Percentiles rank a stretch among this genome's conserved stretches.
phyloP scores from a whole-genome alignment of 176 grass and related monocot genomes.

The Guadua angustifolia region DNA sequence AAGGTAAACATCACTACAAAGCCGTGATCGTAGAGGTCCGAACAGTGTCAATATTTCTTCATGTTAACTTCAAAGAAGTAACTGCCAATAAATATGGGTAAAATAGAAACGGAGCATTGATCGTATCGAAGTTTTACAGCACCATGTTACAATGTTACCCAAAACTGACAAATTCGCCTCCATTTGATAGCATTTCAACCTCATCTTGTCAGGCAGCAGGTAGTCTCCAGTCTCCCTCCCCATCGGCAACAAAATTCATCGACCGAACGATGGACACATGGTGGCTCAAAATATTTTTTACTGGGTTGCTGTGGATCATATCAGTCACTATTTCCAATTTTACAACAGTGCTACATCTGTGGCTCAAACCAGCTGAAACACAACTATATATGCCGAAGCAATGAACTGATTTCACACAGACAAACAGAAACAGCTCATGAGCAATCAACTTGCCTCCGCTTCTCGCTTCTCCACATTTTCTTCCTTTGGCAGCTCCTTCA shows the following conservation, averaged over 20 bases:
- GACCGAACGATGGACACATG: conserved; percentile 36
- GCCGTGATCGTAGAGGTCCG: not conserved
- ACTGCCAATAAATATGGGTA: not conserved
- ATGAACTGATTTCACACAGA: conserved; percentile 47
- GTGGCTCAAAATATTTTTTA: conserved; percentile 18
- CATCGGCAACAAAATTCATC: conserved; percentile 52
- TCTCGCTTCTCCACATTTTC: conserved; percentile 41
- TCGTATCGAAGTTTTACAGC: conserved; percentile 34
- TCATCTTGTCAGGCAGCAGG: conserved; percentile 27
- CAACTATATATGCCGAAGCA: conserved; percentile 30
- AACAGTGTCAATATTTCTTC: not conserved
- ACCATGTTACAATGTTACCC: conserved; percentile 14
- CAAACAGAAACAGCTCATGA: not conserved
- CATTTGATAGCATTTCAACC: conserved; percentile 14
- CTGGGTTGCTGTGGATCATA: conserved; percentile 42
- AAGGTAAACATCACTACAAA: not conserved
- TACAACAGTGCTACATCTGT: conserved; percentile 58
- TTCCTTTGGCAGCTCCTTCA: conserved; percentile 50
- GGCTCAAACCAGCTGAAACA: conserved; percentile 45
- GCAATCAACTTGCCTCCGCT: conserved; percentile 34
- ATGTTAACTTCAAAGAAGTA: not conserved
- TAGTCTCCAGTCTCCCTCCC: conserved; percentile 28
- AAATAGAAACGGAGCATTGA: conserved; percentile 29
- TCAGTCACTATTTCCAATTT: conserved; percentile 51
- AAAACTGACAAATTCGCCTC: conserved; percentile 3